Evolutionary conservation across 805 yeast genomes (phyloP).

Genomic region (Starmerella scarabaei): DNA sequence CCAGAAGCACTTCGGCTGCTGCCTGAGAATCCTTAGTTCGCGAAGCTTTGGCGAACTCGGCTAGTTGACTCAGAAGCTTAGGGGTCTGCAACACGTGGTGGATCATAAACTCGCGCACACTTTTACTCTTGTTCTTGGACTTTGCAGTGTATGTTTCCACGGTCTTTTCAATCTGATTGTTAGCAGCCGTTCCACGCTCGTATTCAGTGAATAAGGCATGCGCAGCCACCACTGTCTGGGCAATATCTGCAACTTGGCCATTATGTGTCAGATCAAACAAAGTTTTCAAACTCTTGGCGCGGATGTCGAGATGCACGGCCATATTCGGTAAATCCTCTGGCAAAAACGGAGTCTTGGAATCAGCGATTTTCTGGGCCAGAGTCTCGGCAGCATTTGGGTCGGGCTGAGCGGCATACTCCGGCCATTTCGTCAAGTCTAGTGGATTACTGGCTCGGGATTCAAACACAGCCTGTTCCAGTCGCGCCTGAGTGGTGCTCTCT

Average conservation of each 20-base stretch:
- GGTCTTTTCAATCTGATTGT: neutral
- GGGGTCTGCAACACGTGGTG: neutral
- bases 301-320: conserved; percentile 38
- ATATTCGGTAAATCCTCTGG: conserved; percentile 42
- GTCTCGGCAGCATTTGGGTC: conserved; percentile 30
- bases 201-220: conserved; percentile 2
- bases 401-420: conserved; percentile 2
- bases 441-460: conserved; percentile 38
- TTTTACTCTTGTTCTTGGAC: too few relatives aligned
- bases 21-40: neutral
- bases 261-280: conserved; percentile 34
- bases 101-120: neutral
- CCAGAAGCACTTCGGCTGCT: neutral
- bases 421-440: conserved; percentile 30
- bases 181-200: neutral
- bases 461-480: conserved; percentile 73
- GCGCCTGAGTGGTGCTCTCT: conserved; percentile 38
- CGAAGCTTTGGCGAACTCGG: neutral
- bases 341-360: conserved; percentile 43
- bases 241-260: conserved; percentile 20
- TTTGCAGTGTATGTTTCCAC: neutral
- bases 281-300: conserved; percentile 35
- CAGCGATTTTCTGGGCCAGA: conserved; percentile 44
- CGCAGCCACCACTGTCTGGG: conserved; percentile 15
- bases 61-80: neutral